Percentiles rank a stretch among this genome's conserved stretches.
phyloP scores from a whole-genome alignment of 768 basidiomycete species.

The Leccinum fibrillosum region DNA sequence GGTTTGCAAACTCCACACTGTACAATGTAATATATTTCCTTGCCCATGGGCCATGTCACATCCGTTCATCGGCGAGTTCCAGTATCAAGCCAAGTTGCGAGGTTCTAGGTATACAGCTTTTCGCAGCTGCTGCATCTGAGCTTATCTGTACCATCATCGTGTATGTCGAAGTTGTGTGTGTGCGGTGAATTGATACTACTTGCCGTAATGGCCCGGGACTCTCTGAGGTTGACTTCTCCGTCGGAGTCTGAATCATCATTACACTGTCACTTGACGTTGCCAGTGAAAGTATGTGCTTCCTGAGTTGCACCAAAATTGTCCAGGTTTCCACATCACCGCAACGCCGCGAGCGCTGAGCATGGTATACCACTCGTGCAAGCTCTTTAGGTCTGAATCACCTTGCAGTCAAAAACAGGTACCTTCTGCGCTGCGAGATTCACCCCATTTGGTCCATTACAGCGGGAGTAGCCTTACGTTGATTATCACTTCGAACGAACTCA shows the following conservation, averaged over 20 bases:
- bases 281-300: background rate
- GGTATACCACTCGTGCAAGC: constrained; percentile 16
- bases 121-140: background rate
- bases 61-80: background rate
- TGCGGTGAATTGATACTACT: background rate
- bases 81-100: background rate
- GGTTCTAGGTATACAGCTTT: background rate
- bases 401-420: constrained; percentile 8
- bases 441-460: constrained; percentile 25
- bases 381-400: constrained; percentile 16
- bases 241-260: no score
- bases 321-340: background rate
- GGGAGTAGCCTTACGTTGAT: constrained; percentile 27
- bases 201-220: background rate
- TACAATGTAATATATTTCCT: no score
- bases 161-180: background rate
- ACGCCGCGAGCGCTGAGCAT: background rate
- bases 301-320: background rate
- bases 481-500: background rate
- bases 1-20: no score
- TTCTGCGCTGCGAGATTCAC: constrained; percentile 35
- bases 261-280: background rate
- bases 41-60: background rate
- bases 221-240: no score
- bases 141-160: background rate